These are phyloP conservation scores for Lachnellula willkommii DNA, from an alignment of 2,329 filamentous ascomycete species.

Conservation along the genomic window DNA sequence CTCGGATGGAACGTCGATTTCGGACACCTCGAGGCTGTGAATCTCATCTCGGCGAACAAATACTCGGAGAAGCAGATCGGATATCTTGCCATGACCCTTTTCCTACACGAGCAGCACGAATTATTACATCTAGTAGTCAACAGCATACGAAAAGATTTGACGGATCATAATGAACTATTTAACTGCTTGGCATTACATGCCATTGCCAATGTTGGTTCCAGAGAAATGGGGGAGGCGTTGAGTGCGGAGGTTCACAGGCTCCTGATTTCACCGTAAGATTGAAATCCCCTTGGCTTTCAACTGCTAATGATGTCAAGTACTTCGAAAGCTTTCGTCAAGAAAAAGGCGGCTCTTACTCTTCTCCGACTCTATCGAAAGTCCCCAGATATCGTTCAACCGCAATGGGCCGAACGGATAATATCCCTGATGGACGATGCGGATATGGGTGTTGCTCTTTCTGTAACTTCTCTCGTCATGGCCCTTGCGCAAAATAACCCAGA, in stretches of 20 bases:
- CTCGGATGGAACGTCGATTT: slow-evolving; percentile 99
- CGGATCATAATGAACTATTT: slow-evolving; percentile 94
- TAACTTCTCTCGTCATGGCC: slow-evolving; percentile 92
- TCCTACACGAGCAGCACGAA: slow-evolving; percentile 95
- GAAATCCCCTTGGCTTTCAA: background rate
- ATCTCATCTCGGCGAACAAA: slow-evolving; percentile 91
- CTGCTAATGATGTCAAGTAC: slow-evolving; percentile 41
- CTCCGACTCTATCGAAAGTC: slow-evolving; percentile 92
- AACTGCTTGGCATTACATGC: slow-evolving; percentile 96
- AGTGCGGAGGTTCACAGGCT: slow-evolving; percentile 88
- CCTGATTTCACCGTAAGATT: slow-evolving; percentile 80
- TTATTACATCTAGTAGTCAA: slow-evolving; percentile 94
- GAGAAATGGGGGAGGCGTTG: slow-evolving; percentile 94
- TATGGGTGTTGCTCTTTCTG: slow-evolving; percentile 88
- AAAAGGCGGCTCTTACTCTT: slow-evolving; percentile 92
- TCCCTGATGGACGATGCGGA: slow-evolving; percentile 98
- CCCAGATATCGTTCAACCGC: slow-evolving; percentile 86
- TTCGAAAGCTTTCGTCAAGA: slow-evolving; percentile 98
- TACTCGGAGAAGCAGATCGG: slow-evolving; percentile 99
- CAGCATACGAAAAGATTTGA: slow-evolving; percentile 91
- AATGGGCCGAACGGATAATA: slow-evolving; percentile 97
- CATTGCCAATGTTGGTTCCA: slow-evolving; percentile 93
- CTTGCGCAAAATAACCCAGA: slow-evolving; percentile 91
- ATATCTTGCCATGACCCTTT: slow-evolving; percentile 93
- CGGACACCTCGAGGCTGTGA: slow-evolving; percentile 95